These are phyloP conservation scores for Heliosperma pusillum DNA, from an alignment of 148 eudicot species.

Conservation along the genomic window DNA sequence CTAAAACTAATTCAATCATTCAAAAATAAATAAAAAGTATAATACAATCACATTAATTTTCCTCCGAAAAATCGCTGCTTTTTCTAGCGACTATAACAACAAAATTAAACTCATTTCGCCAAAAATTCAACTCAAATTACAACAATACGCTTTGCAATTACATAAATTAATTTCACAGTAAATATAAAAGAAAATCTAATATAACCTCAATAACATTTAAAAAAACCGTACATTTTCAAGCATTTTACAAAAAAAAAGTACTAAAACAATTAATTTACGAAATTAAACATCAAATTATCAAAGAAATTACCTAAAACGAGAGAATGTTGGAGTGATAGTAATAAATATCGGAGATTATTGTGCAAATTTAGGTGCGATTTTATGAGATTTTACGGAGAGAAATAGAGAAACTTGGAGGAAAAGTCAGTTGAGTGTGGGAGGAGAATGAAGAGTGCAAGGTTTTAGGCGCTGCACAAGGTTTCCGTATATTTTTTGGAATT, in stretches of 20 bases:
- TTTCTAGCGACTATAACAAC: too few relatives aligned
- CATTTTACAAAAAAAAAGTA: not conserved
- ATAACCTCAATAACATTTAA: not conserved
- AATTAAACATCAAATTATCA: not conserved
- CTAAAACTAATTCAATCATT: too few relatives aligned
- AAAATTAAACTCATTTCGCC: not conserved
- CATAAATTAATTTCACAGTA: too few relatives aligned
- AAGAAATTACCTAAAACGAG: not conserved
- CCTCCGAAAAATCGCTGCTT: too few relatives aligned
- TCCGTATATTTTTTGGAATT: not conserved
- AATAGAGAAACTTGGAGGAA: constrained; percentile 20
- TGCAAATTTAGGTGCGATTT: not conserved
- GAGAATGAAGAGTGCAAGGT: not conserved
- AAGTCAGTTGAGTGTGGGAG: constrained; percentile 22
- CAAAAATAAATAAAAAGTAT: too few relatives aligned
- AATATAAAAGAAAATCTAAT: not conserved
- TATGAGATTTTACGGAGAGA: constrained; percentile 7
- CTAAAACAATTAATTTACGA: not conserved
- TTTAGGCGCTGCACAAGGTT: constrained; percentile 13
- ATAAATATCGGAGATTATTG: not conserved
- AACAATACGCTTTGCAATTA: not conserved
- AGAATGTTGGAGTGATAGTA: not conserved
- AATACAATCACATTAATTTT: too few relatives aligned
- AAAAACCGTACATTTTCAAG: not conserved
- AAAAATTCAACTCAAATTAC: not conserved